Base-by-base conservation (phyloP, 805 yeast species). In the Saccharomycopsis oosterbeekiorum region DNA sequence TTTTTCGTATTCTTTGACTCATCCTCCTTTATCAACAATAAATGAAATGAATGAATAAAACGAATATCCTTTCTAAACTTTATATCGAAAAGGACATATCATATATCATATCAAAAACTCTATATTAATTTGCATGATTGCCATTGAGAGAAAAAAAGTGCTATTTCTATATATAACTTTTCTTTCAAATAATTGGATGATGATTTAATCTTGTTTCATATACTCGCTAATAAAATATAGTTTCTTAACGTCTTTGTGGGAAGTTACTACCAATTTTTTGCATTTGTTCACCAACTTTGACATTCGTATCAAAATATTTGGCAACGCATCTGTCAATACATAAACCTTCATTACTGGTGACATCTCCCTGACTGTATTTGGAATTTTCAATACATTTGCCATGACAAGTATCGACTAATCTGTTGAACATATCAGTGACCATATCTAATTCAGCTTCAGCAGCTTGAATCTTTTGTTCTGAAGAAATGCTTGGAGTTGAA, bases 391-490 rank as follows among this genome's bases (percentile, higher is more conserved):
- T 87, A 78, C 98, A 92, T 77, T 92, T 92, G 67, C 77, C 74
- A 75, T 92, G 94, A 73, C 98, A 92, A 68, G 89, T 86, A 69
- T 86, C 92, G 26, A 91, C 96, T 69, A 92, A 79, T 70, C 85
- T 82, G 83, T 93, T 93, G 84, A 93, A 93, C 97, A 93, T 91
- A 68, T 94, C 97, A 47, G 97, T 92, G 68, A 93, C 97, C 85
- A 94, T 87, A 74, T 93, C 99, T 67, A 93, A 81, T 75, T 93
- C 99, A 62, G 97, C 89, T 77, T 93, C 98, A 59, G 99, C 99
- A 67, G 96, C 96, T 70, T 81, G 80, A 64, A 88, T 79, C 73
- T 88, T 88, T 73, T 86, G 91, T 66, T 85, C 87, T 50, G 90
- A 81, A 29, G 87, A 78, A 66, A 84, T 70, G 72, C 85, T 89